Evolutionary conservation across 192 early-diverging fungal species (phyloP), one percentile per base, ranked within the genome.

Genomic region (Thoreauomyces humboldtii): DNA sequence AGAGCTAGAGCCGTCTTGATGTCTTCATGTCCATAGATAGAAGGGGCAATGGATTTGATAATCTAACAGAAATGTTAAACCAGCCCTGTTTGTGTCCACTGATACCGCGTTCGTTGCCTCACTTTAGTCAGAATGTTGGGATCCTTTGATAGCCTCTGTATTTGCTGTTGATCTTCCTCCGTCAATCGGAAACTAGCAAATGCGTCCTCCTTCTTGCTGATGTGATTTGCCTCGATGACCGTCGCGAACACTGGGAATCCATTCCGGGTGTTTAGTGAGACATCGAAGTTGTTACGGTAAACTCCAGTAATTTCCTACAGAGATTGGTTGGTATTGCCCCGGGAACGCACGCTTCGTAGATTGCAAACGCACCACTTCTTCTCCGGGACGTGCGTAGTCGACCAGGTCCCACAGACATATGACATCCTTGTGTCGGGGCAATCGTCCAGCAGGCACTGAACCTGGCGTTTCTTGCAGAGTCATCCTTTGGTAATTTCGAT

Each of bases 11-110:
- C 93, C 1, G 92, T 91, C 63, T 96, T 96, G 74, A 98, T 94
- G 70, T 96, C 90, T 48, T 96, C 93, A 71, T 98, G 96, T 28
- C 96, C 96, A 79, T 91, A 96, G 70, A 98, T 98, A n/a, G 96
- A 98, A 21, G 96, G 96, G 7, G 96, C 96, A 50, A 98, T 95
- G 52, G 87, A 90, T 74, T 90, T 89, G 63, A 96, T 87, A 52
- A 98, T 91, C 82, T 90, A n/a, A n/a, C n/a, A n/a, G n/a, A n/a
- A n/a, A n/a, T n/a, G 52, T 48, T 22, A 56, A 24, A 29, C 34
- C 22, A 72, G 7, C 37, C 2, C 27, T 17, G 56, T 59, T 4
- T 38, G 38, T 59, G 15, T 6, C 56, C 19, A 2, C 35, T 24
- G 33, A 54, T 29, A 29, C 28, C 2, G 38, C 29, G 31, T 1